Evolutionary conservation across 2,329 filamentous ascomycete genomes (phyloP).

Genomic region (Trichoderma sp.): DNA sequence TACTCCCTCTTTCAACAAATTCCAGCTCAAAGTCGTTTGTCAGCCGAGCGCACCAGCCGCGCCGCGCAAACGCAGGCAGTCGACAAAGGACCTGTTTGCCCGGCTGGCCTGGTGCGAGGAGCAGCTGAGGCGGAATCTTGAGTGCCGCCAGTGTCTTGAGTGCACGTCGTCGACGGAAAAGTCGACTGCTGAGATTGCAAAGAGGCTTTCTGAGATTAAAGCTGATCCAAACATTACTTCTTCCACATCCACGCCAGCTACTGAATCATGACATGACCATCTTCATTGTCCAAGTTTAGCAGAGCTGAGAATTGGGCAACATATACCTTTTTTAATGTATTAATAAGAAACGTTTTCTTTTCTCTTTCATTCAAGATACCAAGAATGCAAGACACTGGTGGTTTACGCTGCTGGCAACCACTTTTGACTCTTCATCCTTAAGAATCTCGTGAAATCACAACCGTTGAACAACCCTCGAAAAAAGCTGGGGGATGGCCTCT

Average conservation of each 20-base stretch:
- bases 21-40: slow-evolving; percentile 9
- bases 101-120: slow-evolving; percentile 14
- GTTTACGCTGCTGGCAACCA: not conserved
- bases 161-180: not conserved
- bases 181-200: not conserved
- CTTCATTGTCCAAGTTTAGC: not conserved
- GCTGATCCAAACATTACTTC: not conserved
- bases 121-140: slow-evolving; percentile 4
- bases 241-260: not conserved
- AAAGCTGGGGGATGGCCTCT: slow-evolving; percentile 16
- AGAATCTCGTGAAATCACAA: not conserved
- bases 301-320: not conserved
- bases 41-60: slow-evolving; percentile 14
- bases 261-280: not conserved
- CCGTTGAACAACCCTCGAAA: not conserved
- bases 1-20: not conserved
- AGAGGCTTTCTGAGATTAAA: not conserved
- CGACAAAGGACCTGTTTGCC: slow-evolving; percentile 5
- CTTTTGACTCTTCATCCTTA: not conserved
- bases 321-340: not conserved
- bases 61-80: slow-evolving; percentile 1
- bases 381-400: not conserved
- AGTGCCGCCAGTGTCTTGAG: slow-evolving; percentile 1
- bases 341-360: not conserved
- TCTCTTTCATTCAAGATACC: not conserved